Conservation (phyloP, 208 protist genomes). For the Trypanosoma melophagium region DNA sequence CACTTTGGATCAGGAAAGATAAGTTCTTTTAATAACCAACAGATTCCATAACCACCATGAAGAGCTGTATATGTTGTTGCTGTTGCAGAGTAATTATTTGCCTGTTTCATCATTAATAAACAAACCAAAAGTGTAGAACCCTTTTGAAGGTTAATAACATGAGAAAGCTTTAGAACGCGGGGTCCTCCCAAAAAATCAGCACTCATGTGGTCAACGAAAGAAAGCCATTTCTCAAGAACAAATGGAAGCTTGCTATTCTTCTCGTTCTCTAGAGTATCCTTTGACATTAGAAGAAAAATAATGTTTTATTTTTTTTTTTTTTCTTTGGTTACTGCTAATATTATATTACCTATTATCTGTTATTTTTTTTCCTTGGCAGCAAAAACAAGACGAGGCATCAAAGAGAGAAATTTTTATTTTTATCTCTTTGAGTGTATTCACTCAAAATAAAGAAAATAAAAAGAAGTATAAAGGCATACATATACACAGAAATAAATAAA, state of each 20-base stretch:
- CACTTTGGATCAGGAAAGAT: slow-evolving; percentile 84
- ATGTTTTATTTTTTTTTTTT: slow-evolving; percentile 1
- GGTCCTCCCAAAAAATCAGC: slow-evolving; percentile 60
- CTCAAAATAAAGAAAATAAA: background rate
- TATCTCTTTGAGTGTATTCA: background rate
- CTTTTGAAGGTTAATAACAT: slow-evolving; percentile 88
- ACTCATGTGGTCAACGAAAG: slow-evolving; percentile 40
- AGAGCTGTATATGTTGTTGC: slow-evolving; percentile 80
- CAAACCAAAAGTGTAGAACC: slow-evolving; percentile 67
- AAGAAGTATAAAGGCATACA: background rate
- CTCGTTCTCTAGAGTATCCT: background rate
- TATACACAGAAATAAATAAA: background rate
- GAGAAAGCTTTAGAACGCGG: slow-evolving; percentile 53
- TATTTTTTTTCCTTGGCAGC: background rate
- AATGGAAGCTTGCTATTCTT: slow-evolving; percentile 18
- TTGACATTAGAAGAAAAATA: background rate
- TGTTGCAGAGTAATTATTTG: slow-evolving; percentile 75
- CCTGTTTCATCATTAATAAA: slow-evolving; percentile 64
- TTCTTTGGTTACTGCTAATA: slow-evolving; percentile 3
- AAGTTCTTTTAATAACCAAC: slow-evolving; percentile 84
- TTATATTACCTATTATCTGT: background rate
- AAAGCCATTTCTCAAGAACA: slow-evolving; percentile 49
- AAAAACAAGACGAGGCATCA: background rate
- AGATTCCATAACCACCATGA: slow-evolving; percentile 87
- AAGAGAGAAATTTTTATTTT: slow-evolving; percentile 1